A percentile compares a stretch with the other conserved stretches of the same genome.
Evolutionary conservation across 805 yeast species (phyloP).

Genomic region (Candida hispaniensis): DNA sequence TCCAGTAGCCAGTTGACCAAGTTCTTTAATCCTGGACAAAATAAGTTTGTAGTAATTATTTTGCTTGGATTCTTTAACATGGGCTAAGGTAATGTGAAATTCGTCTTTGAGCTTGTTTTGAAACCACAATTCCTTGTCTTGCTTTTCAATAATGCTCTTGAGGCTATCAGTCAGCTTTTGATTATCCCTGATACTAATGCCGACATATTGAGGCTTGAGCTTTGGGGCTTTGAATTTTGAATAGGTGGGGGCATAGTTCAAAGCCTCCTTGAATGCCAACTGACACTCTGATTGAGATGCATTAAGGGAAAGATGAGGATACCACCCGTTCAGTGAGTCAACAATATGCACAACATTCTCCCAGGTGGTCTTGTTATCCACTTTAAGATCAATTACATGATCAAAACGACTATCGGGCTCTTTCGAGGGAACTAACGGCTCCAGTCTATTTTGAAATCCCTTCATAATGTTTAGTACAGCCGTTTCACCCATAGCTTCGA

Average conservation of each 20-base stretch:
- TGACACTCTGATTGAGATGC: constrained; percentile 37
- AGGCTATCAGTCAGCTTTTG: neutral
- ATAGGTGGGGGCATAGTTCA: constrained; percentile 43
- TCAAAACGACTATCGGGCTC: constrained; percentile 64
- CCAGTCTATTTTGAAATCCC: constrained; percentile 62
- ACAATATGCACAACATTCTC: constrained; percentile 40
- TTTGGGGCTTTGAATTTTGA: constrained; percentile 28
- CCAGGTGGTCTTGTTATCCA: constrained; percentile 42
- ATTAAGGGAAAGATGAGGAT: constrained; percentile 36
- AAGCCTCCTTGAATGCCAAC: constrained; percentile 43
- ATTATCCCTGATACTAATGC: constrained; percentile 29
- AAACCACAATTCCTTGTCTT: constrained; percentile 13
- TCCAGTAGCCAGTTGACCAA: constrained; percentile 1
- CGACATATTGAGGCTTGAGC: constrained; percentile 32
- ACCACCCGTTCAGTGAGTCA: constrained; percentile 31
- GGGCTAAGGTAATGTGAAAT: constrained; percentile 31
- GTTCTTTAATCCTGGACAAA: too few relatives aligned
- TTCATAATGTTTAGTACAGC: constrained; percentile 54
- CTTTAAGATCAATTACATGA: constrained; percentile 38
- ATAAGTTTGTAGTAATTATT: constrained; percentile 9
- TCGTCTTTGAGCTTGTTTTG: constrained; percentile 20
- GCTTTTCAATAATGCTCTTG: constrained; percentile 15
- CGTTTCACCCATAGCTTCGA: constrained; percentile 35
- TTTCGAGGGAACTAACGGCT: constrained; percentile 38
- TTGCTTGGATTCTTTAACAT: constrained; percentile 16